phyloP scores from a whole-genome alignment of 805 yeast species.

The Ogataea saltuana region DNA sequence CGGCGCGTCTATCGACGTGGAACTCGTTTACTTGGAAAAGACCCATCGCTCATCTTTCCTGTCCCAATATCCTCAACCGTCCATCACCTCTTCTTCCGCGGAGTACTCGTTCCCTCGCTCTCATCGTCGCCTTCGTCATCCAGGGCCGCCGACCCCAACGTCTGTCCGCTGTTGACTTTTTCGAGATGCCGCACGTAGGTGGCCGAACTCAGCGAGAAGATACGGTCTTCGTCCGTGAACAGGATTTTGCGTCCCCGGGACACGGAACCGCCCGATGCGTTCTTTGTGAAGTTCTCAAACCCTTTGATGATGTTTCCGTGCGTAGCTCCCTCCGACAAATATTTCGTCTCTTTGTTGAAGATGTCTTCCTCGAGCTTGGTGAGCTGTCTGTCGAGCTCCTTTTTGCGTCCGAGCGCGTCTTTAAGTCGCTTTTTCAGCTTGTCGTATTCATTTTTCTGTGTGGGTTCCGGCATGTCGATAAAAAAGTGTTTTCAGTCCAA shows the following conservation, averaged over 20 bases:
- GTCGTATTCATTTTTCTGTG: slow-evolving; percentile 52
- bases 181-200: slow-evolving; percentile 64
- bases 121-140: slow-evolving; percentile 27
- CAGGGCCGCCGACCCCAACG: slow-evolving; percentile 14
- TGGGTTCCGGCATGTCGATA: slow-evolving; percentile 21
- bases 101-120: slow-evolving; percentile 22
- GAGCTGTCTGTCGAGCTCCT: slow-evolving; percentile 62
- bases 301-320: slow-evolving; percentile 89
- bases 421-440: slow-evolving; percentile 65
- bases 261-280: slow-evolving; percentile 28
- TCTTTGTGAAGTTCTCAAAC: slow-evolving; percentile 74
- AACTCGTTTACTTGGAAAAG: too few relatives aligned
- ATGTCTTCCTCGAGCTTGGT: slow-evolving; percentile 72
- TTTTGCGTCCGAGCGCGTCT: slow-evolving; percentile 60
- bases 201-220: slow-evolving; percentile 75
- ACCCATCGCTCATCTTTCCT: too few relatives aligned
- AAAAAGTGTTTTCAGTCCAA: too few relatives aligned
- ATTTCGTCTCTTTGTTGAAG: slow-evolving; percentile 74
- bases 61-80: too few relatives aligned
- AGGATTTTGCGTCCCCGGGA: slow-evolving; percentile 49
- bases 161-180: slow-evolving; percentile 41
- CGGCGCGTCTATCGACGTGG: slow-evolving; percentile 13
- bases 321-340: slow-evolving; percentile 64
- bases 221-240: slow-evolving; percentile 73
- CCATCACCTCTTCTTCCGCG: slow-evolving; percentile 23